Conservation (phyloP, 768 basidiomycete genomes). For the Dendrothele bispora region DNA sequence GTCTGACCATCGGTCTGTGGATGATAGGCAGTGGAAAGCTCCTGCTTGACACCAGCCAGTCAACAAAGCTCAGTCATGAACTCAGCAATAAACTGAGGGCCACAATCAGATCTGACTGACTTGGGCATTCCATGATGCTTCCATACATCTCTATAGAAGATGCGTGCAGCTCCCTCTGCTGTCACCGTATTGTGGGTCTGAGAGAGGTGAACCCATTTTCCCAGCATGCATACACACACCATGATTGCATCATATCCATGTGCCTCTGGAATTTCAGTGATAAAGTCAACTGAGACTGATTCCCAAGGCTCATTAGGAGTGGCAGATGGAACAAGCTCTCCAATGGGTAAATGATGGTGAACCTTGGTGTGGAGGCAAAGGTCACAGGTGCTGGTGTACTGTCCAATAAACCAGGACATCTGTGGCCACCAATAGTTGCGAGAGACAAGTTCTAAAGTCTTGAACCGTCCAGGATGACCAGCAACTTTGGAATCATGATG, state of each 20-base stretch:
- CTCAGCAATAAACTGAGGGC: slow-evolving; percentile 26
- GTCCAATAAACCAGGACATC: slow-evolving; percentile 12
- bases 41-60: slow-evolving; percentile 29
- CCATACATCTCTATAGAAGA: slow-evolving; percentile 21
- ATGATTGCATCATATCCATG: too few relatives aligned
- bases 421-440: slow-evolving; percentile 22
- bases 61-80: slow-evolving; percentile 31
- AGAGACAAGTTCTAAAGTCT: slow-evolving; percentile 24
- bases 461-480: slow-evolving; percentile 30
- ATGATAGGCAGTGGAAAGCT: slow-evolving; percentile 34
- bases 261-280: slow-evolving; percentile 28
- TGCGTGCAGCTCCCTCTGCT: slow-evolving; percentile 14
- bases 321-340: slow-evolving; percentile 9
- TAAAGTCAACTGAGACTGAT: slow-evolving; percentile 35
- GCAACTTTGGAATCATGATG: slow-evolving; percentile 24
- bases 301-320: slow-evolving; percentile 27
- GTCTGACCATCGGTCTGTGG: too few relatives aligned
- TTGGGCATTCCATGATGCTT: slow-evolving; percentile 24
- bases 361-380: slow-evolving; percentile 11
- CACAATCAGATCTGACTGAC: slow-evolving; percentile 27
- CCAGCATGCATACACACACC: slow-evolving; percentile 21
- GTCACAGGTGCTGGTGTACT: slow-evolving; percentile 9
- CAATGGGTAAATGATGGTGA: slow-evolving; percentile 1
- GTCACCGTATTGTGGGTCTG: slow-evolving; percentile 18
- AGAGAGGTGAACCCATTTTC: slow-evolving; percentile 19